Percentiles rank a stretch among this genome's conserved stretches.
These are phyloP conservation scores for Cordyceps farinosa DNA, from an alignment of 2,329 filamentous ascomycete genomes.

Conservation along the genomic window DNA sequence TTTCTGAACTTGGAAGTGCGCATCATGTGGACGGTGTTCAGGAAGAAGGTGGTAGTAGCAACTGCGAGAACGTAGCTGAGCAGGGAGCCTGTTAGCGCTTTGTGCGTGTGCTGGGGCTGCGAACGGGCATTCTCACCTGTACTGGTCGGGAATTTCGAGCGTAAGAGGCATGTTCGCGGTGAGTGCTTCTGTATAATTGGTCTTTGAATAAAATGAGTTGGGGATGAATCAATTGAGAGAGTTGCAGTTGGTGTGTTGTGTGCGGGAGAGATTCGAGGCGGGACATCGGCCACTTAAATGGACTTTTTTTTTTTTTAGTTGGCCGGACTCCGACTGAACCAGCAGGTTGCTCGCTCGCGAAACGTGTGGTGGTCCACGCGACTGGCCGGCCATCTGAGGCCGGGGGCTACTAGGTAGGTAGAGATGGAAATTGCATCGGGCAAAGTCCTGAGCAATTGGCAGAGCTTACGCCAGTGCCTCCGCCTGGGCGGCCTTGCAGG, in stretches of 20 bases:
- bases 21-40: constrained; percentile 51
- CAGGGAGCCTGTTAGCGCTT: background rate
- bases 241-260: background rate
- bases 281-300: constrained; percentile 5
- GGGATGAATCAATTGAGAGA: background rate
- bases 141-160: constrained; percentile 46
- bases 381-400: constrained; percentile 2
- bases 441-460: background rate
- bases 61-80: constrained; percentile 58
- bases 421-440: constrained; percentile 1
- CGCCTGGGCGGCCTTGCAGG: background rate
- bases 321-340: background rate
- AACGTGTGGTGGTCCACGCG: background rate
- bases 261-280: background rate
- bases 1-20: constrained; percentile 50
- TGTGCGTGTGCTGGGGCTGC: background rate
- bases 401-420: background rate
- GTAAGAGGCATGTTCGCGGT: constrained; percentile 39
- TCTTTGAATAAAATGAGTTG: constrained; percentile 4
- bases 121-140: constrained; percentile 41
- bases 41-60: constrained; percentile 54
- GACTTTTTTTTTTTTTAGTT: background rate
- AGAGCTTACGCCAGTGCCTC: background rate
- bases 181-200: background rate
- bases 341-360: background rate